Base-by-base conservation (phyloP, 805 yeast species). In the Monosporozyma unispora region DNA sequence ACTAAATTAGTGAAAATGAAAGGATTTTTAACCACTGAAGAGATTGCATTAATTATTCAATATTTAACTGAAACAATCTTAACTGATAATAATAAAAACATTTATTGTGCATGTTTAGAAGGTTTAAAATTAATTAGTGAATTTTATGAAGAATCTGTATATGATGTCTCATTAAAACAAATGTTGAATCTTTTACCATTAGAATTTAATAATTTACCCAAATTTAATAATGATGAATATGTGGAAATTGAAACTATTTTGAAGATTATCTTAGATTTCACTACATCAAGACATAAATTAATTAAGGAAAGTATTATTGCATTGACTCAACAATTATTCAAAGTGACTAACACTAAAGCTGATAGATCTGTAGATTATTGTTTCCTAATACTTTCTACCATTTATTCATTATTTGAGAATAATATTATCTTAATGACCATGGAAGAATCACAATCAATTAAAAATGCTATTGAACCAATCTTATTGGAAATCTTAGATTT, bases 1-100 rank as follows among this genome's bases (percentile, higher is more conserved):
- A 73, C 80, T 0, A 78, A 79, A 46, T 59, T 87, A 41, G 69
- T 81, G 8, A 67, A 71, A 28, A 67, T 85, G 55, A 63, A 67
- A 2, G 68, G 67, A 1, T 81, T 78, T 54, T 66, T 88, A 45
- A 64, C 65, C 14, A 54, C 57, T 3, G 77, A 77, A 47, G 96
- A 88, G 55, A 63, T 78, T 25, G 76, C 79, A 27, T 66, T 86
- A 47, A 70, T 86, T 6, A 77, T 83, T 31, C 86, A 79, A 54
- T 79, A 82, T 56, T 68, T 87, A 35, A 79, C 79, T 3, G 89
- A 82, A 40, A 75, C 80, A 12, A 69, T 86, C 7, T 62, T 82
- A n/a, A 66, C 66, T 3, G 80, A 74, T 53, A 71, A 66, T 11
- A 75, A 78, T 40, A 77, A 77, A 38, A 70, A 77, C 22, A 74